Percentiles rank a stretch among this genome's conserved stretches.
phyloP scores from a whole-genome alignment of 257 asterid species.

The Salvia rosmarinus region DNA sequence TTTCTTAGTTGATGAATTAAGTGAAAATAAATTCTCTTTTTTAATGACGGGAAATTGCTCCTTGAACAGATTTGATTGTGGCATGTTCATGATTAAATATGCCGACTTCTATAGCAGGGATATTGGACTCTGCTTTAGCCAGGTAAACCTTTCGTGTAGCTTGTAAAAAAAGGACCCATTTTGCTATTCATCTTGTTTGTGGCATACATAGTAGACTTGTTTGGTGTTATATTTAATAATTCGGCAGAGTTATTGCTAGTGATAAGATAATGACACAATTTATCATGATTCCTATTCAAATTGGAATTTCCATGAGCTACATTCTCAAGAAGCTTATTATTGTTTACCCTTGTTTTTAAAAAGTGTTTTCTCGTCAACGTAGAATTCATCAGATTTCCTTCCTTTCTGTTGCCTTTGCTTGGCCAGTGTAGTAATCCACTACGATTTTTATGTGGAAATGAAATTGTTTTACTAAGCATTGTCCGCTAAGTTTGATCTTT shows the following conservation, averaged over 20 bases:
- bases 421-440: background rate
- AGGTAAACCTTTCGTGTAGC: slow-evolving; percentile 50
- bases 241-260: background rate
- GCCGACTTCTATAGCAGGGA: slow-evolving; percentile 90
- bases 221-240: background rate
- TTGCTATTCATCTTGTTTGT: background rate
- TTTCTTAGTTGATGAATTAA: slow-evolving; percentile 11
- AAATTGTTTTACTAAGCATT: background rate
- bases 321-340: background rate
- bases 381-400: background rate
- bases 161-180: background rate
- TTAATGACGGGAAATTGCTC: slow-evolving; percentile 22
- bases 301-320: background rate
- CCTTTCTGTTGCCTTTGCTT: background rate
- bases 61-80: slow-evolving; percentile 80
- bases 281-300: too few relatives aligned
- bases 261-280: too few relatives aligned
- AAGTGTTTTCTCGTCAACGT: background rate
- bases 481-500: background rate
- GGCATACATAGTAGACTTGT: background rate
- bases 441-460: background rate
- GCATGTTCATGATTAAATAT: slow-evolving; percentile 92
- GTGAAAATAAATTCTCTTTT: slow-evolving; percentile 5
- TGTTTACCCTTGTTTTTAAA: background rate
- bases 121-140: slow-evolving; percentile 74